Base-by-base conservation (phyloP, 306 rosid species). In the Quercus ilex region DNA sequence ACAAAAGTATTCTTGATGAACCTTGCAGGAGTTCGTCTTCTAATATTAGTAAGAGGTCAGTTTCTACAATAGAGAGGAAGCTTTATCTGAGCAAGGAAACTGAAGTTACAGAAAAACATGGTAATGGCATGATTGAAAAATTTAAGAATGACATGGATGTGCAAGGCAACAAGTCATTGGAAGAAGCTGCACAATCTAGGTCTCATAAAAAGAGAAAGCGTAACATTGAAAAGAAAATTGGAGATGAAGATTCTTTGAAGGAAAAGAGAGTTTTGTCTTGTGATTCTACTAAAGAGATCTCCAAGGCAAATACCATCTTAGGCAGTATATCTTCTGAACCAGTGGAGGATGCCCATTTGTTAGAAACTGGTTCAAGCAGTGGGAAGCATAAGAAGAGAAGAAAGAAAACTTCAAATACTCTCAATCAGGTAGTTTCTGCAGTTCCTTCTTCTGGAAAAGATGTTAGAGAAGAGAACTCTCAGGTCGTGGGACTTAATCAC, bases 381-480 rank as follows among this genome's bases (percentile, higher is more conserved):
- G 71, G 35, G 67, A 85, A 19, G 78, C 83, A 20, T 55, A 77
- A 3, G 79, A 90, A 82, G 78, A 84, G 30, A 78, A 76, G 74
- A 75, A 78, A 41, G 46, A 83, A 80, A 49, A 77, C 77, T 73
- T 83, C 83, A 55, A 81, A 53, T 74, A 55, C 31, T 64, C 81
- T 68, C 46, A 77, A 74, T 64, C 60, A 79, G 63, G 85, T 5
- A 49, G 65, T 52, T 73, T 26, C 31, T 79, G 81, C 74, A 23
- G 80, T 71, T 80, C 81, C 88, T 81, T 76, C 83, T 76, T 79
- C 85, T 11, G 60, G 74, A 77, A 86, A 78, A 26, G 88, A 73
- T 83, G 75, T 71, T 74, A 75, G 71, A 77, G 80, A 78, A 77
- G 78, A 80, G 84, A 65, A 11, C 62, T 74, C 81, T 69, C 28